Conservation (phyloP, 192 early-diverging fungal genomes). For the Coemansia sp. region DNA sequence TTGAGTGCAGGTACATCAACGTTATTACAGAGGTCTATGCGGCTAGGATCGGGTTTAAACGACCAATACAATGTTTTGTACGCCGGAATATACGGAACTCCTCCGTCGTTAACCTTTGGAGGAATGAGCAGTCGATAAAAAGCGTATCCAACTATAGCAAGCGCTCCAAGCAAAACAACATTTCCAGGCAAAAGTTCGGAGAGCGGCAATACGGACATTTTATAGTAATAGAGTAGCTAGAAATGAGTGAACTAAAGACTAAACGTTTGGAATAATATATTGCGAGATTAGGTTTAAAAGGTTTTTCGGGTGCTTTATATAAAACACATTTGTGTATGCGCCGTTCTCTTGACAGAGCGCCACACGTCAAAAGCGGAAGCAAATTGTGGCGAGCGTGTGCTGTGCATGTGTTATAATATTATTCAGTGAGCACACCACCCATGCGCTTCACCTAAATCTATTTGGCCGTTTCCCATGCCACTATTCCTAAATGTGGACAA, state of each 20-base stretch:
- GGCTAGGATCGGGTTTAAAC: constrained; percentile 26
- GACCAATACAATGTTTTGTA: constrained; percentile 35
- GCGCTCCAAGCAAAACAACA: not conserved
- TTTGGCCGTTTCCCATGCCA: not conserved
- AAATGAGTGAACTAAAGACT: not conserved
- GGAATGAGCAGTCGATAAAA: constrained; percentile 18
- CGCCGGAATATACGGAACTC: constrained; percentile 39
- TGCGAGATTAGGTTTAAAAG: not conserved
- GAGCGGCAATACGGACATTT: not conserved
- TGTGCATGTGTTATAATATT: not conserved
- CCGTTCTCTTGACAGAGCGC: too few relatives aligned
- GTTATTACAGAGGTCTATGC: constrained; percentile 33
- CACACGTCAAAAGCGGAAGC: too few relatives aligned
- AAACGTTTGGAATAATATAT: not conserved
- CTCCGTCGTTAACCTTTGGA: constrained; percentile 23
- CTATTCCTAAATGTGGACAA: not conserved
- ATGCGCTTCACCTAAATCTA: not conserved
- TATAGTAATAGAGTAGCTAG: not conserved
- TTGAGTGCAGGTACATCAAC: constrained; percentile 30
- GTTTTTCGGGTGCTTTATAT: too few relatives aligned
- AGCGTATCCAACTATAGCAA: constrained; percentile 13
- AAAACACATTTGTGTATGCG: too few relatives aligned
- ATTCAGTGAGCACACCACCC: not conserved
- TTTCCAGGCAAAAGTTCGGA: not conserved
- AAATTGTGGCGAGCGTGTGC: not conserved